Conservation (phyloP, 2,329 filamentous ascomycete species). For the Ilyonectria mors-panacis region DNA sequence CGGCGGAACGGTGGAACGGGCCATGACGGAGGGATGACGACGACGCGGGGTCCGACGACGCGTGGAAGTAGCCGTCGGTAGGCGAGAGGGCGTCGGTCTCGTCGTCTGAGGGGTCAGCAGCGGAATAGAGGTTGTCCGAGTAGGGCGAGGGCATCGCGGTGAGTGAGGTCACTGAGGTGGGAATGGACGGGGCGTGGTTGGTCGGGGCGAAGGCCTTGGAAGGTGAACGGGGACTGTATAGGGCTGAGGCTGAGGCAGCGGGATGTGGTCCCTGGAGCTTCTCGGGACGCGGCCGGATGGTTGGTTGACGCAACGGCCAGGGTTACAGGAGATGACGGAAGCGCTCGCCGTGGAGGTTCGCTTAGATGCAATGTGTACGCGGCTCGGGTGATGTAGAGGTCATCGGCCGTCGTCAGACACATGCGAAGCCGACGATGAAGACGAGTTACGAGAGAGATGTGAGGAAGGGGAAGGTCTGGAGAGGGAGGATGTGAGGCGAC, state of each 20-base stretch:
- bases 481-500: constrained; percentile 14
- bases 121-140: constrained; percentile 64
- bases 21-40: constrained; percentile 35
- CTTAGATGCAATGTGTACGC: constrained; percentile 11
- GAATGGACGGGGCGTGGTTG: not conserved
- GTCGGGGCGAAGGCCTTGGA: not conserved
- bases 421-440: not conserved
- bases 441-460: not conserved
- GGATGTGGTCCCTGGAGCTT: not conserved
- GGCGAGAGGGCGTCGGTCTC: constrained; percentile 61
- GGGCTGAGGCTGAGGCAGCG: constrained; percentile 20
- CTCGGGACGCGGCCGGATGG: not conserved
- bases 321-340: constrained; percentile 8
- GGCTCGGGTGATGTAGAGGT: not conserved
- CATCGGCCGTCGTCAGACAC: constrained; percentile 9
- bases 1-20: constrained; percentile 46
- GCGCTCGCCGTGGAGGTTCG: not conserved
- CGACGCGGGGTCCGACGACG: constrained; percentile 52
- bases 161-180: constrained; percentile 1
- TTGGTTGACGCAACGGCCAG: not conserved
- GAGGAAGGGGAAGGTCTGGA: constrained; percentile 4
- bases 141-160: constrained; percentile 61
- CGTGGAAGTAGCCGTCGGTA: constrained; percentile 67
- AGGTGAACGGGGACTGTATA: constrained; percentile 4
- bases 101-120: constrained; percentile 54